phyloP scores from a whole-genome alignment of 140 eudicot species.

The Bidens hawaiensis region DNA sequence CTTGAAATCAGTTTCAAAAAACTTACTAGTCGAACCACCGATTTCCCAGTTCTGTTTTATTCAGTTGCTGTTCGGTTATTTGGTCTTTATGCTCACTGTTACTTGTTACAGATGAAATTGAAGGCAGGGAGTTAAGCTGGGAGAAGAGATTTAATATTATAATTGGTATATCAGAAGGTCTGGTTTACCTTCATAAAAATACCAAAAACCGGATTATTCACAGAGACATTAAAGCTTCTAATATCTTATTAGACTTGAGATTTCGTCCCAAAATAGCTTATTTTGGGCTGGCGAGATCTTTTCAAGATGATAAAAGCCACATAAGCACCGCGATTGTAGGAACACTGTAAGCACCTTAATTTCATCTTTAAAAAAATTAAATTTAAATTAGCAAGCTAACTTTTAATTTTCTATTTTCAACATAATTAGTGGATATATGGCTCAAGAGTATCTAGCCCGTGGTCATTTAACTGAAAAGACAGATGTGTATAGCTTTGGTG shows the following conservation, averaged over 20 bases:
- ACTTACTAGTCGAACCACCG: too few relatives aligned
- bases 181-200: conserved; percentile 15
- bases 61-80: too few relatives aligned
- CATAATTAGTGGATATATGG: conserved; percentile 1
- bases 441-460: neutral
- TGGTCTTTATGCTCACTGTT: too few relatives aligned
- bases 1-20: too few relatives aligned
- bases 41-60: too few relatives aligned
- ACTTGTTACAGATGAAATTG: conserved; percentile 4
- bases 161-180: conserved; percentile 9
- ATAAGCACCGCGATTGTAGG: conserved; percentile 10
- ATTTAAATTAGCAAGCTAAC: neutral
- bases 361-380: neutral
- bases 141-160: conserved; percentile 12
- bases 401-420: neutral
- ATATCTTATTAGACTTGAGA: conserved; percentile 16
- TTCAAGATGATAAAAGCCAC: conserved; percentile 14
- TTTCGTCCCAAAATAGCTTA: conserved; percentile 16
- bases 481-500: conserved; percentile 2
- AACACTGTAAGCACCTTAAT: conserved; percentile 9
- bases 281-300: conserved; percentile 16
- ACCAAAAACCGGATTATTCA: conserved; percentile 10
- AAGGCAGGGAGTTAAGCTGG: conserved; percentile 12
- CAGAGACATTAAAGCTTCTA: conserved; percentile 18
- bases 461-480: neutral